A percentile compares a stretch with the other conserved stretches of the same genome.
phyloP scores from a whole-genome alignment of 1,284 basidiomycete genomes.

The Blastosporella zonata region DNA sequence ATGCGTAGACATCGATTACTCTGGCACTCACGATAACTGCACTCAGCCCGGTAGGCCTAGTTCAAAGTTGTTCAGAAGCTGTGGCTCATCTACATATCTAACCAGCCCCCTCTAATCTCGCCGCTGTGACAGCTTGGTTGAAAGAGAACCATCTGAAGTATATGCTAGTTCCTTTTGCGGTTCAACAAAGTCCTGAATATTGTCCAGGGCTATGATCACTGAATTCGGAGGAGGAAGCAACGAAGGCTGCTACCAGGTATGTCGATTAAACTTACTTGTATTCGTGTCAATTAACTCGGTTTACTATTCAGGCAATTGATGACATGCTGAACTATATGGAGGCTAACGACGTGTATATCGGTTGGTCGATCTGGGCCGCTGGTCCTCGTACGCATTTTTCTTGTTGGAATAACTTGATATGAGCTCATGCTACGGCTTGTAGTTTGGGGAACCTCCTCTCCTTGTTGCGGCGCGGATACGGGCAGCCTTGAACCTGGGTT shows the following conservation, averaged over 20 bases:
- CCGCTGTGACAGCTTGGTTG: conserved; percentile 40
- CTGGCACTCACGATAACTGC: conserved; percentile 39
- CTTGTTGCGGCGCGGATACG: conserved; percentile 44
- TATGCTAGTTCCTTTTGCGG: background rate
- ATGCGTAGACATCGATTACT: conserved; percentile 37
- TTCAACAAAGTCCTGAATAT: background rate
- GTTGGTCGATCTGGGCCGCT: conserved; percentile 47
- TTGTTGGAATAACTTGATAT: background rate
- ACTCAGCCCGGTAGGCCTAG: conserved; percentile 34
- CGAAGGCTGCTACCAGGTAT: conserved; percentile 36
- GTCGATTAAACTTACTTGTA: background rate
- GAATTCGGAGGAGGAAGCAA: conserved; percentile 46
- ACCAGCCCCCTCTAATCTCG: conserved; percentile 38
- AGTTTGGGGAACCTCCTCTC: conserved; percentile 43
- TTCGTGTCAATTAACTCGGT: background rate
- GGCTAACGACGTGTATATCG: conserved; percentile 43
- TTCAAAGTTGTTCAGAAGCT: background rate
- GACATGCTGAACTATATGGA: conserved; percentile 39
- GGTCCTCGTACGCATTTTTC: conserved; percentile 37
- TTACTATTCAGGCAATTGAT: conserved; percentile 29
- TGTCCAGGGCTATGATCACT: conserved; percentile 37
- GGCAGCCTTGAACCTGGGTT: conserved; percentile 43
- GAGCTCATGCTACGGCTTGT: background rate
- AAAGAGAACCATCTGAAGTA: conserved; percentile 42
- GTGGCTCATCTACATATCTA: background rate